Percentiles rank a stretch among this genome's conserved stretches.
These are phyloP conservation scores for Colletotrichum acutatum DNA, from an alignment of 2,329 filamentous ascomycete genomes.

Conservation along the genomic window DNA sequence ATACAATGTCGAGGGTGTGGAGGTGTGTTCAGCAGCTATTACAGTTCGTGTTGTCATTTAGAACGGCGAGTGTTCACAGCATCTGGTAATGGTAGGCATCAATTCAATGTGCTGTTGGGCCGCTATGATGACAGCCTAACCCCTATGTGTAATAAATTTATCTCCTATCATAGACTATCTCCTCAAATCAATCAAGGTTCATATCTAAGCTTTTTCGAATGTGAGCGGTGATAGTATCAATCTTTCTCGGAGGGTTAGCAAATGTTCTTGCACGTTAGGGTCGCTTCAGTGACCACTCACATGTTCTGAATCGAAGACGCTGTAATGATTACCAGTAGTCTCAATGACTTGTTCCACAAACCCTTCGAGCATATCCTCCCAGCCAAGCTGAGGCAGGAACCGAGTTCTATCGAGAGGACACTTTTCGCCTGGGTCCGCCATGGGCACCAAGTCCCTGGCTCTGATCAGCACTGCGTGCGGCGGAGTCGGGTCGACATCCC, in stretches of 20 bases:
- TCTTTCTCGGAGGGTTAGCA: not conserved
- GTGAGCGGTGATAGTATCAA: conserved; percentile 13
- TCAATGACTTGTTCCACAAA: conserved; percentile 26
- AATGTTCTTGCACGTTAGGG: too few relatives aligned
- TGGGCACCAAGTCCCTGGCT: conserved; percentile 24
- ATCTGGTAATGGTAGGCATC: too few relatives aligned
- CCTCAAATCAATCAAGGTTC: not conserved
- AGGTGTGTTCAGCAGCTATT: too few relatives aligned
- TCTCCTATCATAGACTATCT: not conserved
- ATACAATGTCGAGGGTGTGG: too few relatives aligned
- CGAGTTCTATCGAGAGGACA: conserved; percentile 23
- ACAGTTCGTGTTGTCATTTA: too few relatives aligned
- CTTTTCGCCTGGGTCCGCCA: conserved; percentile 21
- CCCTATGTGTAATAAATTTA: too few relatives aligned
- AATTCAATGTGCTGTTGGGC: too few relatives aligned
- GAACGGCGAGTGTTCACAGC: too few relatives aligned
- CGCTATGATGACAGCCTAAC: too few relatives aligned
- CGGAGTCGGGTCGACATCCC: conserved; percentile 1
- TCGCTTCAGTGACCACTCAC: not conserved
- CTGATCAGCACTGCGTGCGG: conserved; percentile 20
- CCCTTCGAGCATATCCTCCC: conserved; percentile 28
- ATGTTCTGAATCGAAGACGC: conserved; percentile 21
- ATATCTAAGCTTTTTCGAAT: conserved; percentile 18
- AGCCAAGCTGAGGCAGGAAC: conserved; percentile 23
- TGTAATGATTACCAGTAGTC: conserved; percentile 28